phyloP scores from a whole-genome alignment of 805 yeast genomes.

The Sugiyamaella valdiviana region DNA sequence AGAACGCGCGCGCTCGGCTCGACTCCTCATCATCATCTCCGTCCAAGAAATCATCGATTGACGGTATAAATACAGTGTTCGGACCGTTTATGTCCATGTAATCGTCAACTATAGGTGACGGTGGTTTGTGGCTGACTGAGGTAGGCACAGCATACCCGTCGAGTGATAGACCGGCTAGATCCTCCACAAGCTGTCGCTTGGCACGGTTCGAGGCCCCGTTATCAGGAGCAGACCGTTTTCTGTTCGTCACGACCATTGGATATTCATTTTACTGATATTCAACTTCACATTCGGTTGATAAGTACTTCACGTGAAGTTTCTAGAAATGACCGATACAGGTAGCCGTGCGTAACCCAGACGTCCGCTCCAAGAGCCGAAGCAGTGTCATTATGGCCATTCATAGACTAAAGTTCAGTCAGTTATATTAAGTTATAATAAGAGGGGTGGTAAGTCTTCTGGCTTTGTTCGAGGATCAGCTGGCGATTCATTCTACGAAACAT shows the following conservation, averaged over 20 bases:
- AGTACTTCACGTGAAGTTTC: background rate
- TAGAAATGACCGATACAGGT: background rate
- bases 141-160: constrained; percentile 1
- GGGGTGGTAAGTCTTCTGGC: too few species aligned
- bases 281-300: background rate
- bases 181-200: constrained; percentile 38
- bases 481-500: too few species aligned
- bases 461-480: too few species aligned
- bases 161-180: constrained; percentile 10
- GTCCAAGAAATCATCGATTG: constrained; percentile 21
- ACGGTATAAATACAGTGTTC: constrained; percentile 22
- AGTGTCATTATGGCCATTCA: too few species aligned
- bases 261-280: background rate
- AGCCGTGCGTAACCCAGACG: background rate
- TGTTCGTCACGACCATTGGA: background rate
- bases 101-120: constrained; percentile 5
- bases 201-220: constrained; percentile 2
- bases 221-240: constrained; percentile 5
- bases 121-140: background rate
- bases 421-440: too few species aligned
- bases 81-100: constrained; percentile 19
- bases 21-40: constrained; percentile 20
- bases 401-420: too few species aligned
- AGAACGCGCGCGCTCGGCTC: constrained; percentile 12
- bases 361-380: too few species aligned